Conservation (phyloP, 495 filamentous ascomycete genomes). For the Rhypophila decipiens region DNA sequence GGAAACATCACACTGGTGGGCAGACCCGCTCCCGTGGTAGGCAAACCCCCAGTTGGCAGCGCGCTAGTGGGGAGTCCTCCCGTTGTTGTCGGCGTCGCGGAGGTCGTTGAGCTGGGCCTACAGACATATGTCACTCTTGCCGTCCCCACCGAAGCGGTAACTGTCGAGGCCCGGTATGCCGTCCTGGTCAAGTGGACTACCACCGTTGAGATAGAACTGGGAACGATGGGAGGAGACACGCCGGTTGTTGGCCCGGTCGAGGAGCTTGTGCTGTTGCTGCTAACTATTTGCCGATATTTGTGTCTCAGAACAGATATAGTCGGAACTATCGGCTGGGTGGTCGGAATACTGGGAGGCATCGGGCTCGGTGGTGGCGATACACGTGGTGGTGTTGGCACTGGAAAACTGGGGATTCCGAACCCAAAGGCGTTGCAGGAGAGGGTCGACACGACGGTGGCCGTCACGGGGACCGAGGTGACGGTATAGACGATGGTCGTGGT, state of each 20-base stretch:
- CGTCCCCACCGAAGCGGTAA: not conserved
- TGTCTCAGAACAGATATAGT: not conserved
- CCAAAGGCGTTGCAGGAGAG: slow-evolving; percentile 2
- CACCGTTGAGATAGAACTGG: not conserved
- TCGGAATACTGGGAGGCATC: not conserved
- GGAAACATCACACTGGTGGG: too few relatives aligned
- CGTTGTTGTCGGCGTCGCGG: not conserved
- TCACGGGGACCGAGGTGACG: slow-evolving; percentile 1
- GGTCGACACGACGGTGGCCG: slow-evolving; percentile 4
- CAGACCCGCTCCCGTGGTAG: too few relatives aligned
- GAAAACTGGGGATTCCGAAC: not conserved
- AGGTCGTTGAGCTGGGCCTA: not conserved
- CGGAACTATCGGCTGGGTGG: not conserved
- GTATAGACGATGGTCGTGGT: slow-evolving; percentile 5
- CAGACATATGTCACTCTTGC: slow-evolving; percentile 1
- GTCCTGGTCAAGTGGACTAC: slow-evolving; percentile 4
- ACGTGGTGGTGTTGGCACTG: not conserved
- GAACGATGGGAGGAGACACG: not conserved
- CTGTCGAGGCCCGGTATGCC: not conserved
- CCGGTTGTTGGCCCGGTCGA: too few relatives aligned
- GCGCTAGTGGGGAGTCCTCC: too few relatives aligned
- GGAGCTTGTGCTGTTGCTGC: not conserved
- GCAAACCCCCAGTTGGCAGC: too few relatives aligned
- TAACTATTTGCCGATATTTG: not conserved
- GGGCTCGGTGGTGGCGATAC: not conserved